phyloP scores from a whole-genome alignment of 2,329 filamentous ascomycete genomes.

The Hirsutella thompsonii region DNA sequence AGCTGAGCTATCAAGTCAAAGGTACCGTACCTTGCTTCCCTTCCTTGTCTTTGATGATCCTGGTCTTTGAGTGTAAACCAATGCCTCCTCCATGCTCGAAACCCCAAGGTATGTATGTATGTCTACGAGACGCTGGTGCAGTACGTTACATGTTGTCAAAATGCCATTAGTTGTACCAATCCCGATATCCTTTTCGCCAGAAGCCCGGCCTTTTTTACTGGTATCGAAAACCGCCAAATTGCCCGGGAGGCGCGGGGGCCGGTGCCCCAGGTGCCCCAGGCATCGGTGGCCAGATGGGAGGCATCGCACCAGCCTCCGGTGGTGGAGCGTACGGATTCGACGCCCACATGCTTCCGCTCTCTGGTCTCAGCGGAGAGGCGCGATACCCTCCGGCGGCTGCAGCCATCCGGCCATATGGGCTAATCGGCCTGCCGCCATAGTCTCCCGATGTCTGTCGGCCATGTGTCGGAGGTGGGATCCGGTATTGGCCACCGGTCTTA shows the following conservation, averaged over 20 bases:
- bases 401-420: slow-evolving; percentile 32
- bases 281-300: slow-evolving; percentile 15
- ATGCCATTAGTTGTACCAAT: not conserved
- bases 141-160: slow-evolving; percentile 1
- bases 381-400: slow-evolving; percentile 31
- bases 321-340: slow-evolving; percentile 16
- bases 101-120: not conserved
- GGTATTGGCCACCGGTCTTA: slow-evolving; percentile 21
- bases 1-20: too few species aligned
- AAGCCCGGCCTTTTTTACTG: slow-evolving; percentile 5
- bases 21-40: too few species aligned
- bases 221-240: slow-evolving; percentile 23
- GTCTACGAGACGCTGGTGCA: slow-evolving; percentile 3
- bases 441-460: slow-evolving; percentile 29
- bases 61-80: too few species aligned
- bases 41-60: too few species aligned
- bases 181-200: not conserved
- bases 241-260: slow-evolving; percentile 16
- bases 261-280: slow-evolving; percentile 17
- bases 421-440: slow-evolving; percentile 28
- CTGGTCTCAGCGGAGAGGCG: slow-evolving; percentile 38
- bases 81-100: not conserved
- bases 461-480: slow-evolving; percentile 21
- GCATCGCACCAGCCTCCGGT: slow-evolving; percentile 12
- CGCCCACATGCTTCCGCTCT: slow-evolving; percentile 16